phyloP scores from a whole-genome alignment of 805 yeast genomes.

The Candida silvatica region DNA sequence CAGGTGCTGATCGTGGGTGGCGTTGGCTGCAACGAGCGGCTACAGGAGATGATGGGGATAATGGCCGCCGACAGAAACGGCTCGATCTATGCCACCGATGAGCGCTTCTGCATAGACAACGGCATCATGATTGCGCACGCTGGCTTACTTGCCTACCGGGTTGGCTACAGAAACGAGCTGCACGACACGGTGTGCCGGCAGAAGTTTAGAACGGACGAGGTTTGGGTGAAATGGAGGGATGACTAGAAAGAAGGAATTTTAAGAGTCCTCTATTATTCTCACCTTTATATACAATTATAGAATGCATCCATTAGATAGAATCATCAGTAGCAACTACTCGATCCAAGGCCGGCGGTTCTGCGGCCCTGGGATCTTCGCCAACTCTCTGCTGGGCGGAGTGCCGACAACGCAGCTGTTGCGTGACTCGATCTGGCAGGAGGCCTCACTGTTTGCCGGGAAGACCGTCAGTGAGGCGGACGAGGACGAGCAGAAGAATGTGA shows the following conservation, averaged over 20 bases:
- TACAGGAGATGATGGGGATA: slow-evolving; percentile 93
- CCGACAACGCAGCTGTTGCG: slow-evolving; percentile 14
- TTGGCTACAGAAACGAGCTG: slow-evolving; percentile 59
- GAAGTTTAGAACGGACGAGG: slow-evolving; percentile 92
- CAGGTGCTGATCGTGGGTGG: slow-evolving; percentile 97
- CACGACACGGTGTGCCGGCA: slow-evolving; percentile 82
- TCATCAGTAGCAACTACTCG: slow-evolving; percentile 10
- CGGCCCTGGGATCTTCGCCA: slow-evolving; percentile 16
- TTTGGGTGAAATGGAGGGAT: slow-evolving; percentile 83
- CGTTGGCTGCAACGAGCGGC: slow-evolving; percentile 89
- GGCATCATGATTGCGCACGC: slow-evolving; percentile 99
- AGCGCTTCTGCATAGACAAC: slow-evolving; percentile 92
- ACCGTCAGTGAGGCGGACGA: too few relatives aligned
- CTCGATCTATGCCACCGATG: slow-evolving; percentile 89
- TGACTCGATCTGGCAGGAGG: slow-evolving; percentile 16
- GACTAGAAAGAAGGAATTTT: slow-evolving; percentile 18
- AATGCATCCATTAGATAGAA: background rate
- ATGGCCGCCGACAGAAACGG: slow-evolving; percentile 92
- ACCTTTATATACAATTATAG: background rate
- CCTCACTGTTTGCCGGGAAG: too few relatives aligned
- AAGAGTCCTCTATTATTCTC: background rate
- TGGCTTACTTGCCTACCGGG: slow-evolving; percentile 77
- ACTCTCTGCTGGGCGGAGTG: slow-evolving; percentile 13
- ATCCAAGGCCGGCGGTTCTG: slow-evolving; percentile 14
- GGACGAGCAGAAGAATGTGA: too few relatives aligned